phyloP scores from a whole-genome alignment of 2,329 filamentous ascomycete species.

The Fusarium tupiense region DNA sequence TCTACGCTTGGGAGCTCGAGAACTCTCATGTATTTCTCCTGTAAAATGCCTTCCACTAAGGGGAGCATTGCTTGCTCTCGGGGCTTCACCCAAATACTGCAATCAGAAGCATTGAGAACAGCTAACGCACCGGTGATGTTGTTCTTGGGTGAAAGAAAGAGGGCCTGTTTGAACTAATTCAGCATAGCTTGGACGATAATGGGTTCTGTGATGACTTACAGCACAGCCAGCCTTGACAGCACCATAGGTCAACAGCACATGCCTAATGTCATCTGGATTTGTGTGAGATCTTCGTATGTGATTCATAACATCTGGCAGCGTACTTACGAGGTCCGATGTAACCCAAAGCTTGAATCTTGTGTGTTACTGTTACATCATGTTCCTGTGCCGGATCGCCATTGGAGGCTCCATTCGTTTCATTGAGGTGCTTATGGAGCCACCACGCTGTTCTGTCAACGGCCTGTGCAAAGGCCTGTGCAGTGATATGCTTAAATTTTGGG shows the following conservation, averaged over 20 bases:
- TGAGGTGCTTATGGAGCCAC: neutral
- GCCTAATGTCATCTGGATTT: neutral
- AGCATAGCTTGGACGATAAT: neutral
- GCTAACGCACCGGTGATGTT: constrained; percentile 46
- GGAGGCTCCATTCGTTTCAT: neutral
- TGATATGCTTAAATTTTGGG: neutral
- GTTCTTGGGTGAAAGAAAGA: constrained; percentile 50
- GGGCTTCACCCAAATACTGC: constrained; percentile 45
- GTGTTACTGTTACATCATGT: neutral
- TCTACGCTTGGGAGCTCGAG: constrained; percentile 44
- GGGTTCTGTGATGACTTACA: neutral
- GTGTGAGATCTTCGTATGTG: neutral
- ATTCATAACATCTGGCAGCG: rapidly evolving
- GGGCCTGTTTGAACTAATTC: constrained; percentile 32
- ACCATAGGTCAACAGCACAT: neutral
- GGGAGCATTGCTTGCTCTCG: constrained; percentile 22
- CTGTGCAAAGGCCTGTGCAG: neutral
- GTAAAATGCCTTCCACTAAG: constrained; percentile 38
- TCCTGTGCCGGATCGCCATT: neutral
- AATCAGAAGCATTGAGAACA: constrained; percentile 46
- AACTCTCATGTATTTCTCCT: constrained; percentile 41
- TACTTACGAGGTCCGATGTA: neutral
- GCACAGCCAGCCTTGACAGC: neutral
- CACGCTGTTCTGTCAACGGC: neutral
- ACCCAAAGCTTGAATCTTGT: neutral